These are phyloP conservation scores for Chytriomyces confervae DNA, from an alignment of 192 early-diverging fungal species.

Conservation along the genomic window DNA sequence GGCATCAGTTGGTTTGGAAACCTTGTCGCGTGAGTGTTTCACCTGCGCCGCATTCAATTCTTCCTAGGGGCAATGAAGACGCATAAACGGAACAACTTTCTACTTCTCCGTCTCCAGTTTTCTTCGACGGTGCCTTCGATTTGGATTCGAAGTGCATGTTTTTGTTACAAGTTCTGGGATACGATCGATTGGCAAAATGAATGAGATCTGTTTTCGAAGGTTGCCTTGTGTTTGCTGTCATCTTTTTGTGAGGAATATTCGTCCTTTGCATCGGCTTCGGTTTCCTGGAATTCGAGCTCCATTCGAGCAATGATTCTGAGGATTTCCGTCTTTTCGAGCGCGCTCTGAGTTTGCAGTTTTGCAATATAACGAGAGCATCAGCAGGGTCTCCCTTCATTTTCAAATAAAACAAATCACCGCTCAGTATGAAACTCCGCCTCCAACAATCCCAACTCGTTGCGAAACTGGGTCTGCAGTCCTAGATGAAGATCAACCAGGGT, in stretches of 20 bases:
- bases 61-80: not conserved
- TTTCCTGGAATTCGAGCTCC: constrained; percentile 63
- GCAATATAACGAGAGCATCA: constrained; percentile 37
- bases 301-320: constrained; percentile 61
- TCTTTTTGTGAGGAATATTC: constrained; percentile 64
- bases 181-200: not conserved
- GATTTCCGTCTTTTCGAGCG: constrained; percentile 59
- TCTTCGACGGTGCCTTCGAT: constrained; percentile 64
- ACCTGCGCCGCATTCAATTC: constrained; percentile 17
- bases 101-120: constrained; percentile 69
- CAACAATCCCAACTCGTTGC: constrained; percentile 52
- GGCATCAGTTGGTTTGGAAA: not conserved
- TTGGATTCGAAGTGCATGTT: constrained; percentile 66
- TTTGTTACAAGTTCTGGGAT: constrained; percentile 62
- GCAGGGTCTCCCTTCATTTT: too few species aligned
- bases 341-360: constrained; percentile 54
- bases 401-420: constrained; percentile 34
- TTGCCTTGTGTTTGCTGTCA: constrained; percentile 67
- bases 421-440: constrained; percentile 64
- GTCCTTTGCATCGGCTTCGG: constrained; percentile 67
- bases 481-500: constrained; percentile 61
- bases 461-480: constrained; percentile 51
- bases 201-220: too few species aligned
- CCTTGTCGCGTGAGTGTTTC: constrained; percentile 6
- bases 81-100: constrained; percentile 57